Evolutionary conservation across 2,329 filamentous ascomycete genomes (phyloP), one percentile per base, ranked within the genome.

Genomic region (Setomelanomma holmii): DNA sequence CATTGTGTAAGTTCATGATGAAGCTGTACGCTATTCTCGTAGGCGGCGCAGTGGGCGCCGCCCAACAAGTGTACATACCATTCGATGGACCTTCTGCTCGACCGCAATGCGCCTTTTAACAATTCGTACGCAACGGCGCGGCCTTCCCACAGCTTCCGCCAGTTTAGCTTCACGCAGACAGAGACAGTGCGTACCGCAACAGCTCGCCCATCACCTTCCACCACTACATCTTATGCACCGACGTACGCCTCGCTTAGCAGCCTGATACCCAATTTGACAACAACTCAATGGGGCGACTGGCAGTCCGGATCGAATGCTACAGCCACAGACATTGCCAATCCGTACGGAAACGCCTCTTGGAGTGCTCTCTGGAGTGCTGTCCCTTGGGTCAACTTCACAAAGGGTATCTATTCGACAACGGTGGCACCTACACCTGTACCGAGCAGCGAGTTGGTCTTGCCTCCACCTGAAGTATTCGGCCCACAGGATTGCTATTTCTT

Each of bases 371-470:
- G 76, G 76, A 66, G 60, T 4, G 51, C 60, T 1, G 69, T 74
- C 5, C 65, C 68, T 4, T 64, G 72, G 40, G 58, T 66, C 10
- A 76, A 75, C 34, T 75, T 77, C 40, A 76, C 73, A 7, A 59
- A 60, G 21, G 67, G 65, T 49, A 55, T 79, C n/a, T 78, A 78
- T 54, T 76, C 75, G 2, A 83, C 83, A 0, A 86, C 84, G 0
- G 82, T 84, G 1, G 76, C 73, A 4, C 82, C 84, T 0, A 86
- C 83, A 0, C 77, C 83, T 0, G 69, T 87, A 1, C 80, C 83
- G 0, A 82, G 75, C 1, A 80, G 72, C 46, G 82, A 86, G 50
- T 75, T 87, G 1, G 72, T 86, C 5, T 74, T 84, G 0, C 84
- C 84, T 0, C 84, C 84, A 0, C 65, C 73, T 1, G 78, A 82